Conservation (phyloP, 495 filamentous ascomycete species). For the Trichocladium uniseriatum region DNA sequence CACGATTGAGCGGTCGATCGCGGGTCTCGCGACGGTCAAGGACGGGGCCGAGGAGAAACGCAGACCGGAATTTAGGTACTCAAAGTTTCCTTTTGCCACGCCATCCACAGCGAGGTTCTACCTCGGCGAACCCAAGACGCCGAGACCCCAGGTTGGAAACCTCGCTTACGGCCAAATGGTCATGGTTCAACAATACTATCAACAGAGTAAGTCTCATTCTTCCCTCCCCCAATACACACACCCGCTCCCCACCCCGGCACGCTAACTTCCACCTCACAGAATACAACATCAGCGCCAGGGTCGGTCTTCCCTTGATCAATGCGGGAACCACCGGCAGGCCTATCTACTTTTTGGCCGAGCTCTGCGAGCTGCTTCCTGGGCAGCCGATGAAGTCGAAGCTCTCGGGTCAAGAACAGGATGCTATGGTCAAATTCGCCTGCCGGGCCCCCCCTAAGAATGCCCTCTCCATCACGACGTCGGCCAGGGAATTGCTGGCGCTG, state of each 20-base stretch:
- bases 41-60: conserved; percentile 8
- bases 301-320: conserved; percentile 56
- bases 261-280: conserved; percentile 24
- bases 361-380: conserved; percentile 54
- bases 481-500: conserved; percentile 31
- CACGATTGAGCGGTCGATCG: conserved; percentile 36
- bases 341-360: conserved; percentile 57
- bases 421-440: conserved; percentile 64
- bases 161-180: conserved; percentile 19
- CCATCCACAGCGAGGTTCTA: conserved; percentile 17
- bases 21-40: conserved; percentile 31
- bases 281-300: conserved; percentile 23
- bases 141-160: conserved; percentile 8
- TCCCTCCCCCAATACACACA: neutral
- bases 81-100: conserved; percentile 1
- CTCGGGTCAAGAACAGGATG: conserved; percentile 42
- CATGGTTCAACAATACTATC: conserved; percentile 29
- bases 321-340: conserved; percentile 50
- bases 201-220: conserved; percentile 17
- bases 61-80: neutral
- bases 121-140: conserved; percentile 6
- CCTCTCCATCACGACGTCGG: conserved; percentile 49
- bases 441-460: conserved; percentile 58
- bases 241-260: no score
- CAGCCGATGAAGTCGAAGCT: conserved; percentile 53